Conservation (phyloP, 1,139 yeast species). For the Nakaseomyces sp. region DNA sequence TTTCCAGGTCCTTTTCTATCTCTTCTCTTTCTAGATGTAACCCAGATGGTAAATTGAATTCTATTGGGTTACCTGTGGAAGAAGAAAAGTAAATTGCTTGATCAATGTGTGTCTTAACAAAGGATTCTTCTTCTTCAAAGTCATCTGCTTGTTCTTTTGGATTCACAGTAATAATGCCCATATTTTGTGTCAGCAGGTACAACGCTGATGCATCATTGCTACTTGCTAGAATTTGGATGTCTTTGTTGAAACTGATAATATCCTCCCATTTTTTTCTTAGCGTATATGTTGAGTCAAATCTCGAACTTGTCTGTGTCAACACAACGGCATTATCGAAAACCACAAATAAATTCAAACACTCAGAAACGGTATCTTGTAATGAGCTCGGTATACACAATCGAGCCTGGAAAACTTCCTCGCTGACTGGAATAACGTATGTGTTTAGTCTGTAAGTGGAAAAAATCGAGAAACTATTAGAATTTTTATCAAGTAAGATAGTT, state of each 20-base stretch:
- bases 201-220: conserved; percentile 50
- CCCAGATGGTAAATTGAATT: conserved; percentile 44
- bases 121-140: conserved; percentile 20
- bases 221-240: conserved; percentile 50
- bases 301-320: conserved; percentile 52
- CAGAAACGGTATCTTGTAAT: conserved; percentile 22
- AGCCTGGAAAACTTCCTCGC: conserved; percentile 33
- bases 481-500: conserved; percentile 42
- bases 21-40: conserved; percentile 32
- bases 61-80: conserved; percentile 39
- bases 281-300: conserved; percentile 36
- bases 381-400: conserved; percentile 46
- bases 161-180: conserved; percentile 60
- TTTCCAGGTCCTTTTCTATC: conserved; percentile 42
- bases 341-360: conserved; percentile 56
- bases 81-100: conserved; percentile 59
- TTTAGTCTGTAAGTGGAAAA: conserved; percentile 54
- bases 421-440: conserved; percentile 33
- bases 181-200: conserved; percentile 46
- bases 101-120: conserved; percentile 63
- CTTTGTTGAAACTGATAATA: conserved; percentile 45
- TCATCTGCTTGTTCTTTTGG: conserved; percentile 14
- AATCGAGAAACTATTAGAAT: conserved; percentile 45
- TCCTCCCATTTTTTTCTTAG: conserved; percentile 71
- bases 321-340: conserved; percentile 54